Conservation (phyloP, 1,284 basidiomycete species). For the Lignosus rhinocerotis region DNA sequence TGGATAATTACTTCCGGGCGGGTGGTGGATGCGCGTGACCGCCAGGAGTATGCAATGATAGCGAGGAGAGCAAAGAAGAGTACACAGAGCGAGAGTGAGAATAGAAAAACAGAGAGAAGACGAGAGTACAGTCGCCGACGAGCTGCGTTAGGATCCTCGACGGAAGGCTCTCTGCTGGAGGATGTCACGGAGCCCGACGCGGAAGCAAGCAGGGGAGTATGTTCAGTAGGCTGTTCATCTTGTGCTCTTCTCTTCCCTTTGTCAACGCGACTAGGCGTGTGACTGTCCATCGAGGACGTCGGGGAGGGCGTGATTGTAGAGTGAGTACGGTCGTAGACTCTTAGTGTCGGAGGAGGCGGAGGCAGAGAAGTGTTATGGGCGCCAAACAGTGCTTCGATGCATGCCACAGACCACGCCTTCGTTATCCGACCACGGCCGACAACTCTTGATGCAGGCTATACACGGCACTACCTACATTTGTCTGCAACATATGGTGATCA, state of each 20-base stretch:
- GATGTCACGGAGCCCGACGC: constrained; percentile 24
- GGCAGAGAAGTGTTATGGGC: not conserved
- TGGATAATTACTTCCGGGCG: constrained; percentile 59
- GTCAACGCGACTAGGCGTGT: constrained; percentile 26
- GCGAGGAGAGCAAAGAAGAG: constrained; percentile 43
- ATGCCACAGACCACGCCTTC: too few species aligned
- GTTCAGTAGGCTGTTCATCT: constrained; percentile 39
- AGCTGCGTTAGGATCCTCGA: constrained; percentile 26
- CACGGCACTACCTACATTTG: too few species aligned
- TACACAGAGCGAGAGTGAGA: constrained; percentile 42
- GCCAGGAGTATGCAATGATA: constrained; percentile 64
- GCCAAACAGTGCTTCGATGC: not conserved
- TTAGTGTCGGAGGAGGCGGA: not conserved
- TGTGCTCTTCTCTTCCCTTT: constrained; percentile 45
- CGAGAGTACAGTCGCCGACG: constrained; percentile 41
- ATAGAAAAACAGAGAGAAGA: constrained; percentile 51
- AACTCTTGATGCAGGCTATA: too few species aligned
- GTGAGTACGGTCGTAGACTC: not conserved
- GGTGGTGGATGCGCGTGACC: constrained; percentile 51
- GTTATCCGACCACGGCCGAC: too few species aligned
- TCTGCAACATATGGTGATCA: too few species aligned
- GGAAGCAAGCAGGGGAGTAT: constrained; percentile 44
- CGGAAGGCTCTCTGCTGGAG: constrained; percentile 24
- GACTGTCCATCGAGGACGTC: constrained; percentile 15
- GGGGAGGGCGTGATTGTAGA: not conserved